Conservation (phyloP, 2,329 filamentous ascomycete genomes). For the Fusarium napiforme region DNA sequence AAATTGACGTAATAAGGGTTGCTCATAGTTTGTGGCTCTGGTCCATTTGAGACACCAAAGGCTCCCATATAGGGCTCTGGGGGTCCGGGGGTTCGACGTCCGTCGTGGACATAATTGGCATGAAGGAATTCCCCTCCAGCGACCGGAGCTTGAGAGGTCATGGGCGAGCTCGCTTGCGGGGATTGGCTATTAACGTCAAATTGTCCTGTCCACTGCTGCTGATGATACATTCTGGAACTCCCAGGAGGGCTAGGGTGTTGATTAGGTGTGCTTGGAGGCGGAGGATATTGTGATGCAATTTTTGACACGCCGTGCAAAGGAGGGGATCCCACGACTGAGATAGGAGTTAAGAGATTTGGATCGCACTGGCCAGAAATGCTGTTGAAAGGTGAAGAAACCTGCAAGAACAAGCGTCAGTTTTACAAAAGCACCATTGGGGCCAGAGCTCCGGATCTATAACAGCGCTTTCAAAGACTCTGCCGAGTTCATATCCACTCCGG, state of each 20-base stretch:
- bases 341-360: constrained; percentile 61
- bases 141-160: constrained; percentile 53
- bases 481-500: neutral
- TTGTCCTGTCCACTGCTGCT: constrained; percentile 54
- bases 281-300: constrained; percentile 54
- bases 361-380: constrained; percentile 53
- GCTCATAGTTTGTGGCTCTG: constrained; percentile 41
- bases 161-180: constrained; percentile 59
- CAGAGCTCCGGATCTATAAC: neutral
- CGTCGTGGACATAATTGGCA: constrained; percentile 52
- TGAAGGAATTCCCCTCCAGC: constrained; percentile 52
- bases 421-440: neutral
- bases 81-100: constrained; percentile 52
- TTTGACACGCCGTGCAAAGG: constrained; percentile 58
- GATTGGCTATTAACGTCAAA: constrained; percentile 57
- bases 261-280: constrained; percentile 49
- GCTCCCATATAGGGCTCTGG: constrained; percentile 52
- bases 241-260: constrained; percentile 62
- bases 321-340: constrained; percentile 61
- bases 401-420: constrained; percentile 13
- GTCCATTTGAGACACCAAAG: constrained; percentile 50
- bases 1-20: constrained; percentile 48
- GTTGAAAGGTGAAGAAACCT: constrained; percentile 47
- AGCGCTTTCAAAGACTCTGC: neutral
- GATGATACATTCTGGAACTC: constrained; percentile 57